phyloP scores from a whole-genome alignment of 2,329 filamentous ascomycete species.

The Fusarium tjaetaba region DNA sequence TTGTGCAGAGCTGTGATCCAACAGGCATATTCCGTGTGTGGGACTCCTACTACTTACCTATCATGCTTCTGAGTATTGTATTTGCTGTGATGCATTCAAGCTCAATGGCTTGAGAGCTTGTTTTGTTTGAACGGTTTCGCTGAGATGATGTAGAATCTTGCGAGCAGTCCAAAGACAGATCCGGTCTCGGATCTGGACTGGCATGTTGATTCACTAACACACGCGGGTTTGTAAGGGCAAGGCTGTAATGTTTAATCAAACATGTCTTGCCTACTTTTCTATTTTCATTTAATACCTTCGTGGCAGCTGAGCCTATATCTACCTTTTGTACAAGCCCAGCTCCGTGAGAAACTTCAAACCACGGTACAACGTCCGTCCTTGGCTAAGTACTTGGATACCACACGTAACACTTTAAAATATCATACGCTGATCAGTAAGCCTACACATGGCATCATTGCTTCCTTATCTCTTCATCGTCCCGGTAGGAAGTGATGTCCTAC shows the following conservation, averaged over 20 bases:
- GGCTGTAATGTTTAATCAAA: neutral
- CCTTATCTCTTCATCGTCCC: neutral
- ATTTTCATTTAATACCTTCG: neutral
- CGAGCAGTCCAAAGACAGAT: neutral
- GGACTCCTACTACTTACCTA: neutral
- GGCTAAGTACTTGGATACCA: neutral
- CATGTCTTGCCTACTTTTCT: neutral
- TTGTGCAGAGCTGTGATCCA: neutral
- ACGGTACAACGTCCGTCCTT: neutral
- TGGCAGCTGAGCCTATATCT: too few species aligned
- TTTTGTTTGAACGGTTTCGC: neutral
- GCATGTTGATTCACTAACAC: neutral
- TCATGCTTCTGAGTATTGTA: neutral
- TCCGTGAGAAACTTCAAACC: neutral
- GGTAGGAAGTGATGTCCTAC: neutral
- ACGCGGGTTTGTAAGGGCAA: neutral
- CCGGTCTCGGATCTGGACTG: neutral
- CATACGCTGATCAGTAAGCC: neutral
- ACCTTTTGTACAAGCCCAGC: neutral
- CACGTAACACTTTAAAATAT: neutral
- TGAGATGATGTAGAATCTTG: neutral
- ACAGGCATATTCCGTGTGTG: conserved; percentile 7
- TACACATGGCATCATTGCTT: neutral
- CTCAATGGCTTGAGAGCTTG: neutral
- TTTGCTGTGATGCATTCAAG: neutral